Evolutionary conservation across 2,329 filamentous ascomycete genomes (phyloP), one percentile per base, ranked within the genome.

Genomic region (Fusarium nelsonii): DNA sequence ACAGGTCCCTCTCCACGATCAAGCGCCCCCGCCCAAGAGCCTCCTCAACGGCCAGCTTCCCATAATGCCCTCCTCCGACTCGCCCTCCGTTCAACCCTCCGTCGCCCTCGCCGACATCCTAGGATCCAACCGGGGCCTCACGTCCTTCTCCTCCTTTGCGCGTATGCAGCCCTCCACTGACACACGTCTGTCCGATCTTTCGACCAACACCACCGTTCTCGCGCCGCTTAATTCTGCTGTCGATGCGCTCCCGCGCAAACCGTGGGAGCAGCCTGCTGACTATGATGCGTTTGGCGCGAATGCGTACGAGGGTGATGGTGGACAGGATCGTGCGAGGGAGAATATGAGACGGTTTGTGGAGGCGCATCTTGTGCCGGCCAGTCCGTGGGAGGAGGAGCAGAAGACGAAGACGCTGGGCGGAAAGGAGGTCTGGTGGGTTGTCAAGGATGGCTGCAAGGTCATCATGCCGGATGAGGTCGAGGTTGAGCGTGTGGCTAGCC

Each of bases 201-300:
- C 81, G 1, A 80, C 85, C 60, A 94, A 95, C 77, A 92, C 92
- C 16, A 97, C 94, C 3, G 89, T 98, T 26, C 88, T 98, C 4
- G 95, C 94, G 7, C 96, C 96, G 1, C 83, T 92, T 55, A 98
- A 99, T 83, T 89, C 87, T 18, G 93, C 90, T 4, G 88, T 99
- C 75, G 91, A 92, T 69, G 82, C 80, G 1, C 83, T 98, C 26
- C 92, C 94, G 1, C 85, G 91, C 53, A 98, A 97, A 78, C 94
- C 94, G 0, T 97, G 93, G 93, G 92, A 92, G 73, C 84, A 94
- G 67, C 88, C 91, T 0, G 80, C 85, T 53, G 94, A 97, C 70
- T 95, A 96, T 77, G 81, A 84, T 5, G 79, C 79, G 2, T 81
- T 91, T 5, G 93, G 93, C 0, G 84, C 85, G 3, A 81, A 89